phyloP scores from a whole-genome alignment of 805 yeast species.

The Yamadazyma paraphyllophila region DNA sequence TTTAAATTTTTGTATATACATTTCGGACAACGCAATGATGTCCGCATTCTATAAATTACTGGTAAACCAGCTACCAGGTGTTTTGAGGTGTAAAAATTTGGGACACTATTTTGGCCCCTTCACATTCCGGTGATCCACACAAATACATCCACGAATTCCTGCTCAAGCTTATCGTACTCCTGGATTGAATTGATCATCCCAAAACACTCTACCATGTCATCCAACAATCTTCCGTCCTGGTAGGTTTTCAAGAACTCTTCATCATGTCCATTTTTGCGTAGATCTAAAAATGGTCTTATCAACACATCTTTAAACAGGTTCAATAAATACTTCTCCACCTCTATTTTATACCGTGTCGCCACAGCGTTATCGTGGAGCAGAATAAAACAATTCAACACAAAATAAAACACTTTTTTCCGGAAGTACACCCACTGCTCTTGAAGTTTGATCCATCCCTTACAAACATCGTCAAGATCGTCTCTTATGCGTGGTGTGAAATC shows the following conservation, averaged over 20 bases:
- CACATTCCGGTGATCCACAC: conserved; percentile 20
- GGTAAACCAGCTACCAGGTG: no score
- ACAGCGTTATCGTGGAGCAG: conserved; percentile 22
- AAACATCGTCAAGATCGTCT: conserved; percentile 2
- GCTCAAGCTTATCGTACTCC: conserved; percentile 11
- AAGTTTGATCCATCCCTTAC: conserved; percentile 22
- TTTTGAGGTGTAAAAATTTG: background rate
- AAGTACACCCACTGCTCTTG: conserved; percentile 28
- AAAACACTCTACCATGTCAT: conserved; percentile 14
- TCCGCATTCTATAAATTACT: no score
- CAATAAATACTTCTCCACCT: conserved; percentile 26
- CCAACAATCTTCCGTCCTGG: conserved; percentile 11
- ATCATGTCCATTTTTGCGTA: conserved; percentile 13
- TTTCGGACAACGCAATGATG: no score
- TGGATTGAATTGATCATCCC: conserved; percentile 14
- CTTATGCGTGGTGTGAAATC: conserved; percentile 16
- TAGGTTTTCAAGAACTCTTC: conserved; percentile 8
- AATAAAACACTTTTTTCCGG: conserved; percentile 24
- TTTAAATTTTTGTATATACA: no score
- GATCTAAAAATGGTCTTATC: conserved; percentile 23
- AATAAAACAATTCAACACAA: conserved; percentile 22
- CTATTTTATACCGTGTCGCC: conserved; percentile 14
- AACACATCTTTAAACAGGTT: conserved; percentile 28
- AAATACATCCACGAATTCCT: conserved; percentile 19
- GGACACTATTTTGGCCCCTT: background rate